Conservation (phyloP, 345 rosid genomes). For the Passiflora organensis region DNA sequence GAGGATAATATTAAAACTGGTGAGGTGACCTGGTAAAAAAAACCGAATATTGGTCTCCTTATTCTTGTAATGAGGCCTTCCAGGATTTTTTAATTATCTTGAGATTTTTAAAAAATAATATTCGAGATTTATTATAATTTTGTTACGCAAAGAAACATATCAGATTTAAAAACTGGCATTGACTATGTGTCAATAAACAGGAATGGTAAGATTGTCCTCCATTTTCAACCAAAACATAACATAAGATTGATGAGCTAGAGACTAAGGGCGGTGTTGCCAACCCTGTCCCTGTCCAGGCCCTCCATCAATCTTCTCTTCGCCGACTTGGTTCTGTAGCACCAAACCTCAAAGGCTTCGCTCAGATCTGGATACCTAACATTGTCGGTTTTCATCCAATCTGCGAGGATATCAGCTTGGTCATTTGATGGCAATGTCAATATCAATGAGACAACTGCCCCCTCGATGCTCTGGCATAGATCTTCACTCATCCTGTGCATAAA, state of each 20-base stretch:
- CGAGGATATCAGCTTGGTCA: conserved; percentile 78
- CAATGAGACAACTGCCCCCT: conserved; percentile 69
- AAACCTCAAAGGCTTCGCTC: conserved; percentile 90
- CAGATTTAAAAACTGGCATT: too few species aligned
- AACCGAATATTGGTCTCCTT: not conserved
- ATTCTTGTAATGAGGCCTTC: too few species aligned
- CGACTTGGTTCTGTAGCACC: conserved; percentile 94
- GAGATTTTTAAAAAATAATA: too few species aligned
- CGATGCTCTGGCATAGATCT: conserved; percentile 66
- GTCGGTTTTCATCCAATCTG: conserved; percentile 76
- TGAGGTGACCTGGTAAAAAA: not conserved
- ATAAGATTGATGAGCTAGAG: too few species aligned
- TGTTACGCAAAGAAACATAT: too few species aligned
- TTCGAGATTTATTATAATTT: too few species aligned
- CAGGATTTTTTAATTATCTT: too few species aligned
- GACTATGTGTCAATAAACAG: conserved; percentile 1
- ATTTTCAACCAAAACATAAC: too few species aligned
- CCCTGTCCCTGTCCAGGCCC: conserved; percentile 46
- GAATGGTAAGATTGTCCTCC: conserved; percentile 8
- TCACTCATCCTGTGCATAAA: conserved; percentile 69
- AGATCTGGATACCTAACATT: conserved; percentile 73
- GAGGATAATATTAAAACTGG: not conserved
- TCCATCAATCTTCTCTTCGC: conserved; percentile 83
- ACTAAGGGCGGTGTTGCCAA: too few species aligned
- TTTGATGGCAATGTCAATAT: conserved; percentile 74